Evolutionary conservation across 106 monocot species (phyloP).

Genomic region (Iris macrosiphon): DNA sequence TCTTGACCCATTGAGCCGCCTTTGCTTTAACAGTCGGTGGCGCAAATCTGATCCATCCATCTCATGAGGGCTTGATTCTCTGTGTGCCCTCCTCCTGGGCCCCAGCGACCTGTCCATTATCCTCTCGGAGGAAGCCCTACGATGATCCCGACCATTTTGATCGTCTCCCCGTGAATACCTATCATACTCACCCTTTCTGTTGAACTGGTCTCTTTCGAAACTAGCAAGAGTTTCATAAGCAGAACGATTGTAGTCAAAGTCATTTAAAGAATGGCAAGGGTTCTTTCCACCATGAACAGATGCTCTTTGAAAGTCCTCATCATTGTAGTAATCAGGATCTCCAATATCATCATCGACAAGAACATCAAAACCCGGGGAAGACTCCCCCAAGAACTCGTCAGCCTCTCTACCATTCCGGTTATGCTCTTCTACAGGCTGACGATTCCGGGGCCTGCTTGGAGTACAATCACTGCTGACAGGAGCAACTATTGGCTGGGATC

Average conservation of each 20-base stretch:
- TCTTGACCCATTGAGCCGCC: conserved; percentile 46
- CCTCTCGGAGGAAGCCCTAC: conserved; percentile 31
- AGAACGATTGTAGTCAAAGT: conserved; percentile 25
- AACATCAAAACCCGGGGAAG: conserved; percentile 71
- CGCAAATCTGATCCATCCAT: conserved; percentile 67
- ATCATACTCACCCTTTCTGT: conserved; percentile 27
- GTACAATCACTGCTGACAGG: conserved; percentile 8
- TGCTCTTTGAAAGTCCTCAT: conserved; percentile 23
- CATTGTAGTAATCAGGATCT: conserved; percentile 30
- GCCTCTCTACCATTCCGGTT: conserved; percentile 35
- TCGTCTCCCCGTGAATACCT: conserved; percentile 12
- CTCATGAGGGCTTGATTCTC: conserved; percentile 16
- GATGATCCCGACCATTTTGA: conserved; percentile 16
- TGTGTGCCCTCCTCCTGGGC: conserved; percentile 16
- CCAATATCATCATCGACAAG: conserved; percentile 22
- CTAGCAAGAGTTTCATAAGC: conserved; percentile 20
- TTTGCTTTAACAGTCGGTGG: conserved; percentile 45
- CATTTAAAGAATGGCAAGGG: conserved; percentile 10
- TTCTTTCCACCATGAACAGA: conserved; percentile 16
- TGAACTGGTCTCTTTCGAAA: conserved; percentile 36
- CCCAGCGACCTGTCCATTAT: conserved; percentile 18
- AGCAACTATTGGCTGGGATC: conserved; percentile 10
- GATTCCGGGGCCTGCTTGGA: conserved; percentile 5
- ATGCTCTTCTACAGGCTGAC: conserved; percentile 19
- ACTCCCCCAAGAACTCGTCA: conserved; percentile 57